These are phyloP conservation scores for Herpetomonas samuelpessoai DNA, from an alignment of 208 protist genomes.

Conservation along the genomic window DNA sequence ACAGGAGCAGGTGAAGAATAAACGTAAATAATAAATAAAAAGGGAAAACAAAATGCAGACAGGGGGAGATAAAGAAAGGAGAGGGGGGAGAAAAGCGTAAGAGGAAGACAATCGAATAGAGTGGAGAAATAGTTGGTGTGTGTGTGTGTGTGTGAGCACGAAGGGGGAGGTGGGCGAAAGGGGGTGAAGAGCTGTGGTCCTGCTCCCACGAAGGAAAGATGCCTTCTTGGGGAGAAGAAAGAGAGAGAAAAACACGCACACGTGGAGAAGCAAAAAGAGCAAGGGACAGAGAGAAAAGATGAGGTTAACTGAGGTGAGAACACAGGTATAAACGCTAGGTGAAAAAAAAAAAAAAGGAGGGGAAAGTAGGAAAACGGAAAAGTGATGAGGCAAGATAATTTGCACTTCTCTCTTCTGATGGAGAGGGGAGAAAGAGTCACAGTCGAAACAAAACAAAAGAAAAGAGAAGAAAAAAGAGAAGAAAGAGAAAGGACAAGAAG, in stretches of 20 bases:
- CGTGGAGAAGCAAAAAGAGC: too few species aligned
- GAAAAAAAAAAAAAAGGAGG: too few species aligned
- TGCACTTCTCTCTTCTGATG: not conserved
- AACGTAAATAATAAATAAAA: conserved; percentile 3
- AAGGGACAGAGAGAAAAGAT: too few species aligned
- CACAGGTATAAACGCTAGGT: too few species aligned
- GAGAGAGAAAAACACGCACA: too few species aligned
- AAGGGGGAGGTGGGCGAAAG: too few species aligned
- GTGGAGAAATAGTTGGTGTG: not conserved
- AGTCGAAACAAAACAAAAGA: not conserved
- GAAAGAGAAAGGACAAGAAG: not conserved
- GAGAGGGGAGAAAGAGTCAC: not conserved
- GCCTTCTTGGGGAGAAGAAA: too few species aligned
- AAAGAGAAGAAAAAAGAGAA: conserved; percentile 6
- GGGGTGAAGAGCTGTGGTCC: too few species aligned
- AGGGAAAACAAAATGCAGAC: not conserved
- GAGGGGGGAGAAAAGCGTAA: conserved; percentile 7
- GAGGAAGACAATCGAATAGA: too few species aligned
- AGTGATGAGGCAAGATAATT: not conserved
- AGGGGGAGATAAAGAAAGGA: conserved; percentile 1
- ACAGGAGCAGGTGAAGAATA: too few species aligned
- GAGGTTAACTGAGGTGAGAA: too few species aligned
- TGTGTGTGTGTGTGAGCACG: not conserved
- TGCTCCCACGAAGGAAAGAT: too few species aligned
- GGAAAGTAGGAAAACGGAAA: not conserved